Percentiles rank a stretch among this genome's conserved stretches.
phyloP scores from a whole-genome alignment of 163 green algal genomes.

The Picocystis sp. region DNA sequence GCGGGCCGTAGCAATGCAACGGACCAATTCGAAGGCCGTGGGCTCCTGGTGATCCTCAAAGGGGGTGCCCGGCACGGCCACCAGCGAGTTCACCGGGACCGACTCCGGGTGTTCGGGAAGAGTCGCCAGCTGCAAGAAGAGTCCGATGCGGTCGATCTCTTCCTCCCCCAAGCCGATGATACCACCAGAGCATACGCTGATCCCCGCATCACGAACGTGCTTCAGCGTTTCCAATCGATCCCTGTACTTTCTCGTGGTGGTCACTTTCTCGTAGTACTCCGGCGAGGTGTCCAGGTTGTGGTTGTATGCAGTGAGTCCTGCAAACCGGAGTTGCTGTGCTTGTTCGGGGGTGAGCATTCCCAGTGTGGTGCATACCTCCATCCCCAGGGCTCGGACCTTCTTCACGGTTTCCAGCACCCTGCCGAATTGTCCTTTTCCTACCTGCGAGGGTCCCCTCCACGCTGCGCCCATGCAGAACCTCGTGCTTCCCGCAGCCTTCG shows the following conservation, averaged over 20 bases:
- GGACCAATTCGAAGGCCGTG: slow-evolving; percentile 62
- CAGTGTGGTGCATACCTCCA: slow-evolving; percentile 95
- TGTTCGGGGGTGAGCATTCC: slow-evolving; percentile 71
- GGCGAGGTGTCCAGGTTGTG: slow-evolving; percentile 97
- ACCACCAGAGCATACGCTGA: slow-evolving; percentile 88
- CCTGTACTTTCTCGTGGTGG: slow-evolving; percentile 81
- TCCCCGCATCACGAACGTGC: slow-evolving; percentile 75
- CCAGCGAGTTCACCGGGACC: slow-evolving; percentile 94
- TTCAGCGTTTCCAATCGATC: slow-evolving; percentile 79
- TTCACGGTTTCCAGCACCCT: slow-evolving; percentile 78
- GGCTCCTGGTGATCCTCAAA: slow-evolving; percentile 38
- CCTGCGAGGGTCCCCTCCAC: slow-evolving; percentile 80
- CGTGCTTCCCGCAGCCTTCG: slow-evolving; percentile 77
- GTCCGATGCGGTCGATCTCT: slow-evolving; percentile 5
- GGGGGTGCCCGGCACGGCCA: slow-evolving; percentile 67
- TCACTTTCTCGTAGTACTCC: slow-evolving; percentile 91
- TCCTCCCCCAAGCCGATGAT: slow-evolving; percentile 95
- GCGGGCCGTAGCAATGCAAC: slow-evolving; percentile 83
- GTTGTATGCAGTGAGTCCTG: slow-evolving; percentile 97
- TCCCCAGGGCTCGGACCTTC: slow-evolving; percentile 40
- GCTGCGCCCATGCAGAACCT: slow-evolving; percentile 99
- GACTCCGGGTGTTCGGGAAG: slow-evolving; percentile 88
- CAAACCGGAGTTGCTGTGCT: slow-evolving; percentile 64
- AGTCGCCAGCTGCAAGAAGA: slow-evolving; percentile 53
- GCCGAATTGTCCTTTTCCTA: slow-evolving; percentile 71